Evolutionary conservation across 305 asterid species (phyloP), one percentile per base, ranked within the genome.

Genomic region (Coffea humblotiana): DNA sequence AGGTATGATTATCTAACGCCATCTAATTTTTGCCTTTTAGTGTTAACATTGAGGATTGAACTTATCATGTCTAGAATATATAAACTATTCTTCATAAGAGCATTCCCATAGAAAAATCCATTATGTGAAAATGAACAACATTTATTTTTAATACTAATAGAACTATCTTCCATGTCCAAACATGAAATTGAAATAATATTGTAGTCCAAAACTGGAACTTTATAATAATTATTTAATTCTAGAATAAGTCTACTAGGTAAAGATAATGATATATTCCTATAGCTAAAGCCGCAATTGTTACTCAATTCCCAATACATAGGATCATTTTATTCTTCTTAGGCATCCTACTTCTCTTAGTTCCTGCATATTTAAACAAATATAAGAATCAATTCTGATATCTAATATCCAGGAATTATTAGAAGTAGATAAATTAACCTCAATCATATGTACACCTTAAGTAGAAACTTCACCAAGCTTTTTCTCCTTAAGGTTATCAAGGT

Each of bases 311-410:
- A 75, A 32, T 40, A 1, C 47, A 21, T 40, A 61, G 52, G 60
- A 37, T 58, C 1, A 76, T 56, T 37, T 58, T 37, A 1, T 6
- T 71, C 2, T 37, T 37, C 0, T 16, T 10, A 19, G 60, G 11
- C 9, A 3, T 0, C 40, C 71, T 76, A 76, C 58, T 40, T 60
- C 11, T 10, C 49, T 8, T 8, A 45, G 56, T 19, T 58, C 79
- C 58, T 21, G 70, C 9, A 61, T 27, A 76, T 76, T 61, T 35
- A 11, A 56, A 58, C 78, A 75, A 75, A 75, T 35, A 45, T 75
- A 27, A 54, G 78, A 45, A 5, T 0, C 9, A 5, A 0, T 5
- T 45, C 8, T 8, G 49, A 7, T 45, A 45, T 45, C 49, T 45
- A n/a, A n/a, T n/a, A n/a, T n/a, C n/a, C n/a, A 43, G 47, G 6